Evolutionary conservation across 306 rosid genomes (phyloP).

Genomic region (Rubus parviflorus): DNA sequence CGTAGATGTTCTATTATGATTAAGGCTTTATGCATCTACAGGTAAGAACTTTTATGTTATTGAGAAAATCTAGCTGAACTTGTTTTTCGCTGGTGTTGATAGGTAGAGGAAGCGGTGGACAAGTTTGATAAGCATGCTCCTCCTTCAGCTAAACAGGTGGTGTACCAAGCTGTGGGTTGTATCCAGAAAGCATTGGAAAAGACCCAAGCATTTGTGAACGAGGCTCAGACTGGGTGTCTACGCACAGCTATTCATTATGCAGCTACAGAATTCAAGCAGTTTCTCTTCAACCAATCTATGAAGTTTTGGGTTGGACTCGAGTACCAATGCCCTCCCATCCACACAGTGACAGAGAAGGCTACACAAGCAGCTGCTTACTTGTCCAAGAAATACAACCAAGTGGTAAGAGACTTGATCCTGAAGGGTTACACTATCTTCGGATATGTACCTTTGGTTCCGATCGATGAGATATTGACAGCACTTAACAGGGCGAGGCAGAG

Average conservation of each 20-base stretch:
- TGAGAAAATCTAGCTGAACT: background rate
- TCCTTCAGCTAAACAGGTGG: slow-evolving; percentile 43
- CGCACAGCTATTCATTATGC: slow-evolving; percentile 45
- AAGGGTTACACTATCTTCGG: slow-evolving; percentile 50
- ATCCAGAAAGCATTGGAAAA: slow-evolving; percentile 33
- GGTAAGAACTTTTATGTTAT: background rate
- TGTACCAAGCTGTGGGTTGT: slow-evolving; percentile 19
- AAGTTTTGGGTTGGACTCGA: slow-evolving; percentile 48
- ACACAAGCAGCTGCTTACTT: slow-evolving; percentile 46
- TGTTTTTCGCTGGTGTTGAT: background rate
- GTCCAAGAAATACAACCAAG: slow-evolving; percentile 53
- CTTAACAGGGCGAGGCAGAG: slow-evolving; percentile 32
- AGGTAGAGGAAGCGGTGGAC: slow-evolving; percentile 57
- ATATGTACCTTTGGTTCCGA: slow-evolving; percentile 64
- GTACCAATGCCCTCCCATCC: slow-evolving; percentile 41
- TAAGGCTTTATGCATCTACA: background rate
- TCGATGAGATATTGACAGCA: slow-evolving; percentile 45
- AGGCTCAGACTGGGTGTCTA: slow-evolving; percentile 53
- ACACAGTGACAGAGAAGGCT: slow-evolving; percentile 42
- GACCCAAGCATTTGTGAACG: slow-evolving; percentile 34
- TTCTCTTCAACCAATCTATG: slow-evolving; percentile 38
- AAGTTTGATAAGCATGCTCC: slow-evolving; percentile 62
- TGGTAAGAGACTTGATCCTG: slow-evolving; percentile 39
- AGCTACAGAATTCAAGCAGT: slow-evolving; percentile 46
- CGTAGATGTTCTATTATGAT: background rate